These are phyloP conservation scores for Fraxinus ornus DNA, from an alignment of 305 asterid genomes.

Conservation along the genomic window DNA sequence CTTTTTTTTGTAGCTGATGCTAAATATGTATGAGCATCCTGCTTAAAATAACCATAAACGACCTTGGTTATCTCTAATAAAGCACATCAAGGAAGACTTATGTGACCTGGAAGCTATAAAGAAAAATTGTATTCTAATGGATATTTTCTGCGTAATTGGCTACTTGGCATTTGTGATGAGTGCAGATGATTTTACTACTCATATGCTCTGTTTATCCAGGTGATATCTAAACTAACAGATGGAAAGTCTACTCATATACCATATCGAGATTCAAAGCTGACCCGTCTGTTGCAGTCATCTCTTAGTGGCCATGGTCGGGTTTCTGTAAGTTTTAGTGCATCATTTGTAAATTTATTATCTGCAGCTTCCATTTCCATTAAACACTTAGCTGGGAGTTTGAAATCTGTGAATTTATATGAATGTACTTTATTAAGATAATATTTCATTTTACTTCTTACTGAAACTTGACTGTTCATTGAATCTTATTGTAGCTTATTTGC, in stretches of 20 bases:
- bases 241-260: conserved; percentile 84
- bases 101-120: conserved; percentile 7
- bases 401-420: background rate
- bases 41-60: background rate
- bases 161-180: background rate
- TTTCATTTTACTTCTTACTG: conserved; percentile 18
- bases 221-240: conserved; percentile 74
- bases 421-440: background rate
- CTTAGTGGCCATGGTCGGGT: conserved; percentile 84
- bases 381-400: conserved; percentile 7
- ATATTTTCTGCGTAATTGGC: conserved; percentile 4
- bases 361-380: conserved; percentile 14
- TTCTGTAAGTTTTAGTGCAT: conserved; percentile 55
- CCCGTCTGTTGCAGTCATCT: conserved; percentile 81
- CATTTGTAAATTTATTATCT: conserved; percentile 6
- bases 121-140: background rate
- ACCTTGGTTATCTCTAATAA: background rate
- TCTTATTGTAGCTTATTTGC: conserved; percentile 71
- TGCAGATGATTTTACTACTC: background rate
- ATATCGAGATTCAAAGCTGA: conserved; percentile 79
- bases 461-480: conserved; percentile 30
- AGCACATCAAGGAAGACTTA: background rate
- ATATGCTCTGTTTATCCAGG: conserved; percentile 42
- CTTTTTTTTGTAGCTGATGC: conserved; percentile 10
- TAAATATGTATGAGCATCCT: background rate